A percentile compares a stretch with the other conserved stretches of the same genome.
These are phyloP conservation scores for Acacia melanoxylon DNA, from an alignment of 306 rosid genomes.

Conservation along the genomic window DNA sequence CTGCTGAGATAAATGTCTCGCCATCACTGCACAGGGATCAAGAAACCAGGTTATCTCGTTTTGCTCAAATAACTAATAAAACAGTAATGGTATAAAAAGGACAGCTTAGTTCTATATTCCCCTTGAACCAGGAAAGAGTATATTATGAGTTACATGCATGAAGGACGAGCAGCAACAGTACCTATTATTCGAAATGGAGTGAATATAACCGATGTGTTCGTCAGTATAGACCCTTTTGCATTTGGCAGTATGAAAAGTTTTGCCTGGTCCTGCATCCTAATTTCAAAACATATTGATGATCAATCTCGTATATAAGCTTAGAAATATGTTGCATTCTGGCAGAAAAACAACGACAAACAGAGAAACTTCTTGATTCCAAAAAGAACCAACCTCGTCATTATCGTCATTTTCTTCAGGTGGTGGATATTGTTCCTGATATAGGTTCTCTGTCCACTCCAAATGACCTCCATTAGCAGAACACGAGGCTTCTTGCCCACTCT, in stretches of 20 bases:
- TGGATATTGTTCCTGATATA: constrained; percentile 26
- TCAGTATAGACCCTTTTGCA: constrained; percentile 66
- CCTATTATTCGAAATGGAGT: constrained; percentile 80
- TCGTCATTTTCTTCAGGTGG: constrained; percentile 27
- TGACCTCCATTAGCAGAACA: constrained; percentile 44
- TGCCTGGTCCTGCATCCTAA: constrained; percentile 51
- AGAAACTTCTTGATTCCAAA: constrained; percentile 8
- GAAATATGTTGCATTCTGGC: constrained; percentile 1
- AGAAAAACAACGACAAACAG: background rate
- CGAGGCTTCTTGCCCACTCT: constrained; percentile 36
- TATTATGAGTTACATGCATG: too few relatives aligned
- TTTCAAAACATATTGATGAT: constrained; percentile 18
- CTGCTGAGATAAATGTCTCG: constrained; percentile 77
- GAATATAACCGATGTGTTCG: constrained; percentile 65
- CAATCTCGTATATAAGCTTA: background rate
- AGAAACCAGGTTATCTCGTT: background rate
- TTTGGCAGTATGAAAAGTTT: constrained; percentile 39
- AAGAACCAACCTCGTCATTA: constrained; percentile 44
- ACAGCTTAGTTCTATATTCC: background rate
- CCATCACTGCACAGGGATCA: constrained; percentile 57
- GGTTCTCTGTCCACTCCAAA: constrained; percentile 41
- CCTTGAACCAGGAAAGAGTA: too few relatives aligned
- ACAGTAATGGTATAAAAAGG: background rate
- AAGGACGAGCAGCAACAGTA: constrained; percentile 6
- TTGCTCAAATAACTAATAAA: background rate